Conservation (phyloP, 2,329 filamentous ascomycete species). For the Xylariaceae sp. region DNA sequence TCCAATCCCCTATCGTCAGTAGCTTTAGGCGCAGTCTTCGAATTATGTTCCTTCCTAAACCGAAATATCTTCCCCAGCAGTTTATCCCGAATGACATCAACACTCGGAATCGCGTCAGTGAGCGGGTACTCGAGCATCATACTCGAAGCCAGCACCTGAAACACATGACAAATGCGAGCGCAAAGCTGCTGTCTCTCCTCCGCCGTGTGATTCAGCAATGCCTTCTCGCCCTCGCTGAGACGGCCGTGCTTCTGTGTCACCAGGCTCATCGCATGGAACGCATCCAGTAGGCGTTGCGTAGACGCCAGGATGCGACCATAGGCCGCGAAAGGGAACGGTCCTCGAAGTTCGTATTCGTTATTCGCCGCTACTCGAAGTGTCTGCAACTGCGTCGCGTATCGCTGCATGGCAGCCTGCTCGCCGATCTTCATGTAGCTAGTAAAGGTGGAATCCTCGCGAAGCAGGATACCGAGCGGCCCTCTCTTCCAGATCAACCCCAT, state of each 20-base stretch:
- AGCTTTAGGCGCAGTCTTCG: not conserved
- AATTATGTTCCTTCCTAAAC: slow-evolving; percentile 67
- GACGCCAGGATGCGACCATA: slow-evolving; percentile 73
- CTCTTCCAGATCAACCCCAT: slow-evolving; percentile 97
- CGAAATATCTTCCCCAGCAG: slow-evolving; percentile 83
- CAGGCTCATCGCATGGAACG: slow-evolving; percentile 94
- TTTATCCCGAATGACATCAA: slow-evolving; percentile 74
- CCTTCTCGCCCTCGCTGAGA: slow-evolving; percentile 74
- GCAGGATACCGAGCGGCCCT: slow-evolving; percentile 74
- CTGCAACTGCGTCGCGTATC: slow-evolving; percentile 72
- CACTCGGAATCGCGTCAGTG: slow-evolving; percentile 81
- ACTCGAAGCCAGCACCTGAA: slow-evolving; percentile 80
- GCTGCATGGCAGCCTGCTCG: slow-evolving; percentile 82
- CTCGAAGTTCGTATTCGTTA: slow-evolving; percentile 84
- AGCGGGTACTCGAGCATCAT: slow-evolving; percentile 94
- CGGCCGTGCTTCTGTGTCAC: slow-evolving; percentile 77
- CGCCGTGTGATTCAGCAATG: slow-evolving; percentile 73
- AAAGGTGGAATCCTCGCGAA: slow-evolving; percentile 51
- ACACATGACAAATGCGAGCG: slow-evolving; percentile 84
- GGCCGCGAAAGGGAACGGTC: slow-evolving; percentile 74
- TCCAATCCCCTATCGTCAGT: slow-evolving; percentile 30
- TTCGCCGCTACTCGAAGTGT: slow-evolving; percentile 66
- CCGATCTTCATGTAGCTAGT: slow-evolving; percentile 77
- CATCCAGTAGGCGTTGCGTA: slow-evolving; percentile 81
- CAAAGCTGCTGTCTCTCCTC: slow-evolving; percentile 78